A percentile compares a stretch with the other conserved stretches of the same genome.
Conservation (phyloP, 1,139 yeast species). For the Suhomyces chickasaworum region DNA sequence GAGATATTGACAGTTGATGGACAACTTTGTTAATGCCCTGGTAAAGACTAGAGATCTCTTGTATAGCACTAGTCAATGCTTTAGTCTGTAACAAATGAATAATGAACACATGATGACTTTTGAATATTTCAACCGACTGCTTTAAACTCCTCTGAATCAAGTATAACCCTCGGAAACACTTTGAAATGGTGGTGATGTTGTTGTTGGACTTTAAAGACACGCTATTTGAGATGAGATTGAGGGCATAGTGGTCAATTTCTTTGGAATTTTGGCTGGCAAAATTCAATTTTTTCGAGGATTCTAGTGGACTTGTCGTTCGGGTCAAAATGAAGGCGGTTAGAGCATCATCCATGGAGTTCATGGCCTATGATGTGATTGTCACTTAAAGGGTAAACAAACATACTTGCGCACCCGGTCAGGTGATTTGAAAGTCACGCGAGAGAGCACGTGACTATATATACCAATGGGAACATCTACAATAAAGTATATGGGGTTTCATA, state of each 20-base stretch:
- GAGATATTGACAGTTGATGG: conserved; percentile 1
- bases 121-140: conserved; percentile 17
- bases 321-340: conserved; percentile 12
- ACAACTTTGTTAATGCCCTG: conserved; percentile 10
- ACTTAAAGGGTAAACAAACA: conserved; percentile 10
- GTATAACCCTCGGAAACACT: conserved; percentile 24
- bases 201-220: conserved; percentile 5
- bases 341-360: conserved; percentile 8
- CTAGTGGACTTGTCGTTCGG: conserved; percentile 13
- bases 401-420: conserved; percentile 5
- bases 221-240: conserved; percentile 11
- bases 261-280: conserved; percentile 13
- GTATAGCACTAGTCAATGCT: conserved; percentile 18
- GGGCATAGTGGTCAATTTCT: conserved; percentile 17
- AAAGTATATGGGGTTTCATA: not conserved
- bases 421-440: not conserved
- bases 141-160: conserved; percentile 14
- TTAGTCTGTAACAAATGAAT: conserved; percentile 31
- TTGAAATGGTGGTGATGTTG: conserved; percentile 15
- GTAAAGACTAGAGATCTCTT: conserved; percentile 16
- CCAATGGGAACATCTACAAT: no score
- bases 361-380: not conserved
- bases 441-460: no score
- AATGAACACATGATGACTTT: conserved; percentile 35
- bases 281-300: conserved; percentile 16